Conservation (phyloP, 805 yeast genomes). For the Teunomyces atbi region DNA sequence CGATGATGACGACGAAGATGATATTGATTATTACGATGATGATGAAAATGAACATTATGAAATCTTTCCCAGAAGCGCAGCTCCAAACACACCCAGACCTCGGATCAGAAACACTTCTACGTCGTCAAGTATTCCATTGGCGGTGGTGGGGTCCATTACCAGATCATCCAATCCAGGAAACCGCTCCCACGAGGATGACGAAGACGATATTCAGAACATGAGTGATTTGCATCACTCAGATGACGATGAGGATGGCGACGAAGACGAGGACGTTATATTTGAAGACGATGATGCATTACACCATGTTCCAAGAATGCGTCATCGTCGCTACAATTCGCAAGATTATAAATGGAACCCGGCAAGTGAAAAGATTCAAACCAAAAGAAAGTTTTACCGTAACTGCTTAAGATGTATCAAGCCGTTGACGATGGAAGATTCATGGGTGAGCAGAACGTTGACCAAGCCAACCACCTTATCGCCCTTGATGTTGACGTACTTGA, state of each 20-base stretch:
- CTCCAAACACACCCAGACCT: background rate
- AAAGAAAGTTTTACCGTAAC: constrained; percentile 46
- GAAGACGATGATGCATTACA: constrained; percentile 1
- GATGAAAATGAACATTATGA: constrained; percentile 10
- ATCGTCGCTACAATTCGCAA: background rate
- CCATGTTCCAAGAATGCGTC: background rate
- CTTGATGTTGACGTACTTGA: constrained; percentile 20
- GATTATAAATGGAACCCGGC: constrained; percentile 49
- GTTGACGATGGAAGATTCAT: constrained; percentile 48
- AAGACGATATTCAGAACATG: constrained; percentile 23
- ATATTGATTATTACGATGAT: constrained; percentile 12
- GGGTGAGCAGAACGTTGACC: constrained; percentile 50
- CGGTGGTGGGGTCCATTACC: background rate
- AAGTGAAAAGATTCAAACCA: constrained; percentile 27
- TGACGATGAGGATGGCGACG: constrained; percentile 22
- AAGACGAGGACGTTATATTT: constrained; percentile 9
- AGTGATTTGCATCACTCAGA: constrained; percentile 30
- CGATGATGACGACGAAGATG: constrained; percentile 10
- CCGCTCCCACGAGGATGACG: constrained; percentile 9
- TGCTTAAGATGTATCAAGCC: constrained; percentile 58
- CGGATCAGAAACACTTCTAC: background rate
- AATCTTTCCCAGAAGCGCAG: constrained; percentile 5
- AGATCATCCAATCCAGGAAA: background rate
- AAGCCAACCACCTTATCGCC: constrained; percentile 31
- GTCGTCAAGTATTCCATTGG: background rate